These are phyloP conservation scores for Fusarium sp. DNA, from an alignment of 2,329 filamentous ascomycete genomes.

Conservation along the genomic window DNA sequence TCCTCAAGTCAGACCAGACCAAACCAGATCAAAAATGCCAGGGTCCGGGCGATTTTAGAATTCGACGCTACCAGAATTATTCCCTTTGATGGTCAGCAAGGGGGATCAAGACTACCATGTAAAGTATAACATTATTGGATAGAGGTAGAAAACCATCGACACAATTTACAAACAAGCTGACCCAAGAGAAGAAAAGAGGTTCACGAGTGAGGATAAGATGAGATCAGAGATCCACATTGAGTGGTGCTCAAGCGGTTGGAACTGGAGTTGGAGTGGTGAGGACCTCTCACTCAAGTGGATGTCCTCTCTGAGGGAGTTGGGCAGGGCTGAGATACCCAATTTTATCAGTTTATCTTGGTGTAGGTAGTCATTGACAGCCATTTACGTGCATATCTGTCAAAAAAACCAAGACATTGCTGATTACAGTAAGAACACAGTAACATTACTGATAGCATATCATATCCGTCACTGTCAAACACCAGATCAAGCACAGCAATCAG, in stretches of 20 bases:
- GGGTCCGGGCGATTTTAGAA: conserved; percentile 18
- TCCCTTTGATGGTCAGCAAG: conserved; percentile 4
- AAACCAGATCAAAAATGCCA: not conserved
- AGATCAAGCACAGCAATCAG: conserved; percentile 1
- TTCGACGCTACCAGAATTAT: conserved; percentile 10
- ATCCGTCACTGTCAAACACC: not conserved
- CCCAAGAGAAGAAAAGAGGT: not conserved
- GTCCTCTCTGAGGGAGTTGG: not conserved
- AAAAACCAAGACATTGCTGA: not conserved
- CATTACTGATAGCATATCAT: not conserved
- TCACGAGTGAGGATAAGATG: not conserved
- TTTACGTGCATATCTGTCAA: not conserved
- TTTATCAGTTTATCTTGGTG: not conserved
- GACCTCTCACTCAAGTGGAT: not conserved
- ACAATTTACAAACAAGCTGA: not conserved
- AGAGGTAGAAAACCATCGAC: not conserved
- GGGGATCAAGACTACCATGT: conserved; percentile 1
- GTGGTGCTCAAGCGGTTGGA: not conserved
- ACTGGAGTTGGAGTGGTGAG: not conserved
- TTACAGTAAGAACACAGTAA: not conserved
- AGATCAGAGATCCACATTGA: conserved; percentile 19
- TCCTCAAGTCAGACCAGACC: not conserved
- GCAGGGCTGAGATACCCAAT: conserved; percentile 23
- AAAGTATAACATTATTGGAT: not conserved
- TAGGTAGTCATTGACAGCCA: not conserved